These are phyloP conservation scores for Emericellopsis terricola DNA, from an alignment of 495 filamentous ascomycete species.

Conservation along the genomic window DNA sequence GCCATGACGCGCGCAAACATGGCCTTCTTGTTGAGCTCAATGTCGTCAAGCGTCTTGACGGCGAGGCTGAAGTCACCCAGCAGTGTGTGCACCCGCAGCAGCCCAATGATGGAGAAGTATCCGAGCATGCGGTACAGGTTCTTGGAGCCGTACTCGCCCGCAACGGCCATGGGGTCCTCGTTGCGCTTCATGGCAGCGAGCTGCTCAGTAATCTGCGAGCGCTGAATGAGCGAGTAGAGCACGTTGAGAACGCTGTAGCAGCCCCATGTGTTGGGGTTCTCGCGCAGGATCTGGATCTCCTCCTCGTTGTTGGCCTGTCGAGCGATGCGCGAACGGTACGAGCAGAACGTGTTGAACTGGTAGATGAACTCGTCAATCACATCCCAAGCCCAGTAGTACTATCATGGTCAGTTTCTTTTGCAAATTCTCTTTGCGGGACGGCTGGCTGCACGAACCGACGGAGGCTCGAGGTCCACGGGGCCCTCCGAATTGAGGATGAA, in stretches of 20 bases:
- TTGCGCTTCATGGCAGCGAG: constrained; percentile 83
- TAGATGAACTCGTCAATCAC: constrained; percentile 99
- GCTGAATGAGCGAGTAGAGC: constrained; percentile 94
- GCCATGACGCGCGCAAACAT: constrained; percentile 99
- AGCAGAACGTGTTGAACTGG: constrained; percentile 98
- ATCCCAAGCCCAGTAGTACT: constrained; percentile 99
- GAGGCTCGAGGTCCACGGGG: constrained; percentile 87
- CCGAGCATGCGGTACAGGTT: constrained; percentile 94
- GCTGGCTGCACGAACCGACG: constrained; percentile 77
- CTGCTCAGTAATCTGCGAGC: constrained; percentile 95
- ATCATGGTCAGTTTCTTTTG: too few species aligned
- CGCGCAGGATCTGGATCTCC: constrained; percentile 75
- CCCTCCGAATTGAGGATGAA: constrained; percentile 98
- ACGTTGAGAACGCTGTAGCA: constrained; percentile 99
- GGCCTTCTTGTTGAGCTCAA: constrained; percentile 99
- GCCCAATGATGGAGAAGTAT: constrained; percentile 96
- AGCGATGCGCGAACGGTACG: constrained; percentile 81
- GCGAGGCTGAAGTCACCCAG: constrained; percentile 96
- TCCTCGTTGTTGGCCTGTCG: constrained; percentile 71
- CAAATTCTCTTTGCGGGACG: too few species aligned
- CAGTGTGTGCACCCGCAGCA: constrained; percentile 89
- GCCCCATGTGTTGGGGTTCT: constrained; percentile 97
- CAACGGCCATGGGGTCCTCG: constrained; percentile 69
- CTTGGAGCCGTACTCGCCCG: constrained; percentile 86
- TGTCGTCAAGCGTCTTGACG: constrained; percentile 95